Evolutionary conservation across 768 basidiomycete species (phyloP), one percentile per base, ranked within the genome.

Genomic region (Hysterangium stoloniferum): DNA sequence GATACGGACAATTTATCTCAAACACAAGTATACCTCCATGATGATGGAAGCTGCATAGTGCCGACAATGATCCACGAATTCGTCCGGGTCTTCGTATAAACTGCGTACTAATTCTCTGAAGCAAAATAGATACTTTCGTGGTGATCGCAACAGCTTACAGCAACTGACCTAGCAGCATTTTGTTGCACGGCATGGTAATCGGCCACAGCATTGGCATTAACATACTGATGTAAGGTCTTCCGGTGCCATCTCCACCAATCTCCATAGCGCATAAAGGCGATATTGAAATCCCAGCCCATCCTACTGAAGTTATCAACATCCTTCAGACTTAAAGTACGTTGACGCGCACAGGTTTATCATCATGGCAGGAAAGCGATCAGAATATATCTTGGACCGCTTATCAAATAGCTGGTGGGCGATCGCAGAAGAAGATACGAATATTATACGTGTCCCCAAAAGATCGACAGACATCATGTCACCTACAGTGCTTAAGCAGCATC

Each of bases 181-280:
- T n/a, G 11, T 36, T 56, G 54, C 1, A 43, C 49, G 7, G 46
- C 40, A 4, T 45, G 42, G 28, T 54, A 55, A 22, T 24, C 17
- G 17, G n/a, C 33, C 9, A 54, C 33, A 4, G 57, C 49, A 27
- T 40, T 44, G 11, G 31, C 41, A 12, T 54, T 34, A 42, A 56
- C 54, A 11, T 49, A 28, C 45, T 54, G 56, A 27, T 58, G 57
- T 25, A 58, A 52, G 2, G 41, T 41, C 17, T 46, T 45, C 8
- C 57, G 57, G 27, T 58, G 40, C n/a, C 45, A 28, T n/a, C 55
- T 40, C 57, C 57, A 58, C 11, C 32, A 27, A 17, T 51, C 47
- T 20, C 46, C 45, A 40, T 56, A 56, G 22, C 28, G 44, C 40
- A 54, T 47, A 17, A 58, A 40, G 9, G 38, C 31, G 9, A 42